These are phyloP conservation scores for Termitomyces sp. DNA, from an alignment of 768 basidiomycete species.

Conservation along the genomic window DNA sequence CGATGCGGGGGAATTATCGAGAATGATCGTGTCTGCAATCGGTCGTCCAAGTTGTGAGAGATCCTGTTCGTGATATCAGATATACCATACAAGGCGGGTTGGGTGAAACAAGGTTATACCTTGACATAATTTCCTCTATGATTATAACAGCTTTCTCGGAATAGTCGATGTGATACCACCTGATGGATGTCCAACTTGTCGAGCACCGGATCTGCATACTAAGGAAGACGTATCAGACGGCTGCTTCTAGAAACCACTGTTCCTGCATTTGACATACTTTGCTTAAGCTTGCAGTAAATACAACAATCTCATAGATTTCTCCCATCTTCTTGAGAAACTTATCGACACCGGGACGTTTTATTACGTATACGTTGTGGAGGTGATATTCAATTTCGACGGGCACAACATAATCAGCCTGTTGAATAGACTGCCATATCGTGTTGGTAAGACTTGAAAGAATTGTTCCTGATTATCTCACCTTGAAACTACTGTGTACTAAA, in stretches of 20 bases:
- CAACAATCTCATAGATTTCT: conserved; percentile 95
- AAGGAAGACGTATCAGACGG: conserved; percentile 8
- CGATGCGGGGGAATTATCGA: conserved; percentile 98
- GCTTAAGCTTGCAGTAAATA: conserved; percentile 96
- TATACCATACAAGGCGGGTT: neutral
- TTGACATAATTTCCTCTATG: conserved; percentile 99
- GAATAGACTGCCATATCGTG: conserved; percentile 61
- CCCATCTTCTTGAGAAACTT: conserved; percentile 98
- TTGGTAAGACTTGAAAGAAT: conserved; percentile 8
- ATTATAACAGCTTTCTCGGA: conserved; percentile 98
- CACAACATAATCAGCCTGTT: conserved; percentile 95
- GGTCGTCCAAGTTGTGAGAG: conserved; percentile 95
- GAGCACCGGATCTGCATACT: conserved; percentile 98
- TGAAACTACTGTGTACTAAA: conserved; percentile 95
- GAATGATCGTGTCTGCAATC: conserved; percentile 90
- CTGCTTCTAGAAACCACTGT: neutral
- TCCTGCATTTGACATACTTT: conserved; percentile 53
- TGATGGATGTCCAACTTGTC: conserved; percentile 93
- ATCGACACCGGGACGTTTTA: conserved; percentile 98
- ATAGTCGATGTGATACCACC: conserved; percentile 90
- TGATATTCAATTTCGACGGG: conserved; percentile 99
- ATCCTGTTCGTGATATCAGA: conserved; percentile 49
- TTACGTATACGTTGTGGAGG: conserved; percentile 98
- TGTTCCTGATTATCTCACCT: conserved; percentile 45
- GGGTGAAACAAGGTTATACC: conserved; percentile 33